Percentiles rank a stretch among this genome's conserved stretches.
Conservation (phyloP, 2,329 filamentous ascomycete genomes). For the Talaromyces islandicus region DNA sequence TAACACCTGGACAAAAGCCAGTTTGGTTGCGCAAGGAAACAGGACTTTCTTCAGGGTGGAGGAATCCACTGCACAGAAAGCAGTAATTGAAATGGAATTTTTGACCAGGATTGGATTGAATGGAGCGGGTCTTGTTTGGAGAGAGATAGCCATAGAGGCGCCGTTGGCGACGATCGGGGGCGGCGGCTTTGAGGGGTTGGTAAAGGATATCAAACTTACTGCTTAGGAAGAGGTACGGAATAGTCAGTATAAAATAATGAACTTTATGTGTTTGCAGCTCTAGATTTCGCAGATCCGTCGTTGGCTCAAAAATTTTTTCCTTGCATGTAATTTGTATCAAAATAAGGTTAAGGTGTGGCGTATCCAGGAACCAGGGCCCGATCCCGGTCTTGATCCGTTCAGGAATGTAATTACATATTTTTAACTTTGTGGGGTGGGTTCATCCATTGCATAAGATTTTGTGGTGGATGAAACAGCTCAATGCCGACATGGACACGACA, state of each 20-base stretch:
- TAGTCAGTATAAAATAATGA: background rate
- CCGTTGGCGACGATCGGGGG: conserved; percentile 10
- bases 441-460: too few relatives aligned
- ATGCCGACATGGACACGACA: too few relatives aligned
- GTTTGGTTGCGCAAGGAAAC: conserved; percentile 29
- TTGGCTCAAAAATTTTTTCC: too few relatives aligned
- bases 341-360: background rate
- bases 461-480: too few relatives aligned
- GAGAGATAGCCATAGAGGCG: conserved; percentile 11
- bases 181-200: conserved; percentile 6
- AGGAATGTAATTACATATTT: too few relatives aligned
- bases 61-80: background rate
- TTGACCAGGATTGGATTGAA: conserved; percentile 8
- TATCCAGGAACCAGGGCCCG: background rate
- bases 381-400: background rate
- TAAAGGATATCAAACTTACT: conserved; percentile 7
- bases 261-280: background rate
- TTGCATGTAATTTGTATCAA: background rate
- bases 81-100: conserved; percentile 6
- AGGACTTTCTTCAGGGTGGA: conserved; percentile 26
- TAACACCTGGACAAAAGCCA: conserved; percentile 30
- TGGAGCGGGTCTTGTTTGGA: conserved; percentile 9
- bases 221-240: background rate
- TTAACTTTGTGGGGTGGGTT: too few relatives aligned
- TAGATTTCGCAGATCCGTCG: too few relatives aligned